Evolutionary conservation across 768 basidiomycete species (phyloP), one percentile per base, ranked within the genome.

Genomic region (Termitomyces sp.): DNA sequence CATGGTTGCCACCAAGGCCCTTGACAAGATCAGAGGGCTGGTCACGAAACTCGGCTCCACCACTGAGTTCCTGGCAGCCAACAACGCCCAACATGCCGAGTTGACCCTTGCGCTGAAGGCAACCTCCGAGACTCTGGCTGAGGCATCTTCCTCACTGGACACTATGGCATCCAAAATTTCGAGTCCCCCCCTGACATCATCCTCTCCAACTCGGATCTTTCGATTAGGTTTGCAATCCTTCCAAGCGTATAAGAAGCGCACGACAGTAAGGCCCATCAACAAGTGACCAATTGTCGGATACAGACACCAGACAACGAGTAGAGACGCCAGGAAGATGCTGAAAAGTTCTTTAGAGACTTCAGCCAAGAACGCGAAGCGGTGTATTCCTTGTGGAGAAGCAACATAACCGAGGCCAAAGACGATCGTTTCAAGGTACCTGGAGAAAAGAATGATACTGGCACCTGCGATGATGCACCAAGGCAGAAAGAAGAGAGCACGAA

Each of bases 391-490:
- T 15, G 63, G n/a, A n/a, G n/a, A n/a, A n/a, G n/a, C n/a, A n/a
- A n/a, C n/a, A n/a, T n/a, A n/a, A n/a, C n/a, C n/a, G n/a, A n/a
- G n/a, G n/a, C n/a, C n/a, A n/a, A n/a, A 79, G 4, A 74, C 64
- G 46, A 80, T 56, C 22, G 53, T 51, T 42, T 76, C 73, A 54
- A 80, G 69, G 55, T 71, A 59, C 22, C 64, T 60, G 0, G 79
- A 77, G 47, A 63, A 73, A 36, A 77, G 62, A 6, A 77, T 52
- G 48, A 80, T 76, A 15, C 70, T 64, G 4, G 70, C 77, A 33
- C 79, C 78, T n/a, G 78, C 75, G 34, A 70, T 65, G 39, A 73
- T 64, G 55, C 76, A 77, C 79, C 79, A 80, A 36, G 79, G 79
- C 0, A 80, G 51, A 59, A 80, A 78, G 22, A 72, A 63, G 2